Percentiles rank a stretch among this genome's conserved stretches.
phyloP scores from a whole-genome alignment of 768 basidiomycete genomes.

The Exidia glandulosa region DNA sequence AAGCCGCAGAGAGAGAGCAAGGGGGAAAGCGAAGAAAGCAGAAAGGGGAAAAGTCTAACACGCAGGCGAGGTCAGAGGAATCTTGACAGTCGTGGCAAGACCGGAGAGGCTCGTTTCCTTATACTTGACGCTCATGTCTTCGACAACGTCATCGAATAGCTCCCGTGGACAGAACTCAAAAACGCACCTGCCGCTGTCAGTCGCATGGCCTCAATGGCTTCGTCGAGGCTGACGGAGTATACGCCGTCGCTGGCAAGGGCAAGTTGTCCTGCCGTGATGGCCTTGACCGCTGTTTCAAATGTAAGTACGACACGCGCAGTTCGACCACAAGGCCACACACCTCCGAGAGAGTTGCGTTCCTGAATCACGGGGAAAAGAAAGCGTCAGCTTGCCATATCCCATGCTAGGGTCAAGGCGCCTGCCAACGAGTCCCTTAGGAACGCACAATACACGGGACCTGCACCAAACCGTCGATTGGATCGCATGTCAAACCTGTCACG shows the following conservation, averaged over 20 bases:
- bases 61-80: slow-evolving; percentile 75
- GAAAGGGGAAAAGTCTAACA: slow-evolving; percentile 35
- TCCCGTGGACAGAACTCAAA: neutral
- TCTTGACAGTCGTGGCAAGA: slow-evolving; percentile 60
- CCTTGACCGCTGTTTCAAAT: slow-evolving; percentile 62
- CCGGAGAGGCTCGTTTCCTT: slow-evolving; percentile 90
- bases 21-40: neutral
- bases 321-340: slow-evolving; percentile 23
- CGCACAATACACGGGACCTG: slow-evolving; percentile 93
- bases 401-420: too few relatives aligned
- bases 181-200: slow-evolving; percentile 49
- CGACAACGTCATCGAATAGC: slow-evolving; percentile 6
- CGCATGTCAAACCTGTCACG: slow-evolving; percentile 73
- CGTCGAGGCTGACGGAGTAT: slow-evolving; percentile 80
- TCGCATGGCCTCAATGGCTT: slow-evolving; percentile 93
- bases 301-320: neutral
- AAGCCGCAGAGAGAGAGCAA: neutral
- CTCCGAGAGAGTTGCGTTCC: slow-evolving; percentile 82
- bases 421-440: slow-evolving; percentile 9
- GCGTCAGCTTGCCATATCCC: too few relatives aligned
- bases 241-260: slow-evolving; percentile 87
- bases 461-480: slow-evolving; percentile 86
- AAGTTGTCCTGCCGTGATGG: slow-evolving; percentile 86
- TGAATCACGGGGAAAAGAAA: slow-evolving; percentile 3
- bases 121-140: slow-evolving; percentile 92